These are phyloP conservation scores for Tuber microsphaerosporum DNA, from an alignment of 495 filamentous ascomycete genomes.

Conservation along the genomic window DNA sequence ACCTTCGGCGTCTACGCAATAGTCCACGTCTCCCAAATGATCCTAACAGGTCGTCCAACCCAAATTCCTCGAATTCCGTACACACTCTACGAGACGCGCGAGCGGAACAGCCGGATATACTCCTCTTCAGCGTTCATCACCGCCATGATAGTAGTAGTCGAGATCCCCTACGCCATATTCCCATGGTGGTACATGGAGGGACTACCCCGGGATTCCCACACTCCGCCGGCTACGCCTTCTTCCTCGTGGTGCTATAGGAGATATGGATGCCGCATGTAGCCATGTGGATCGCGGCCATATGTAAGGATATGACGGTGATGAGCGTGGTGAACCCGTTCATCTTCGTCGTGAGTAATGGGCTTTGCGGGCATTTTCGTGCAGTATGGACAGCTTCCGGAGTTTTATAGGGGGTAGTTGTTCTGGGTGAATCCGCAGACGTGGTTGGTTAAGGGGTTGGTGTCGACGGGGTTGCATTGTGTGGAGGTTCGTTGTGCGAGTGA, in stretches of 20 bases:
- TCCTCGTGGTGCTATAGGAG: constrained; percentile 70
- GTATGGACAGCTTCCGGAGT: constrained; percentile 26
- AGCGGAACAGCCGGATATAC: constrained; percentile 77
- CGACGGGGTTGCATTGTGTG: constrained; percentile 51
- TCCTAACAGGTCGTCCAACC: constrained; percentile 73
- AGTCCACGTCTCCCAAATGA: constrained; percentile 37
- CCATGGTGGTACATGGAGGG: constrained; percentile 79
- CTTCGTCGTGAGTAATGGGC: constrained; percentile 37
- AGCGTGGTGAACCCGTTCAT: constrained; percentile 39
- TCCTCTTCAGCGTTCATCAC: constrained; percentile 77
- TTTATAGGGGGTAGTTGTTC: constrained; percentile 56
- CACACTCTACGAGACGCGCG: constrained; percentile 73
- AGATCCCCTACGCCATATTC: constrained; percentile 68
- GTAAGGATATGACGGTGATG: constrained; percentile 38
- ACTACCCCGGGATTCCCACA: constrained; percentile 61
- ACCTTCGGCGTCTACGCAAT: constrained; percentile 38
- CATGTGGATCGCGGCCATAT: constrained; percentile 40
- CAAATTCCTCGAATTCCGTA: constrained; percentile 65
- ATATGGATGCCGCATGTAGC: constrained; percentile 37
- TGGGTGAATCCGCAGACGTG: constrained; percentile 61
- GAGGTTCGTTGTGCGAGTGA: constrained; percentile 51
- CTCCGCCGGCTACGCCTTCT: constrained; percentile 66
- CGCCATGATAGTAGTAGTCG: constrained; percentile 65
- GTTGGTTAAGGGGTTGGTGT: constrained; percentile 53
- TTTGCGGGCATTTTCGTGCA: constrained; percentile 38